A percentile compares a stretch with the other conserved stretches of the same genome.
Conservation (phyloP, 2,329 filamentous ascomycete genomes). For the Nemania sp. region DNA sequence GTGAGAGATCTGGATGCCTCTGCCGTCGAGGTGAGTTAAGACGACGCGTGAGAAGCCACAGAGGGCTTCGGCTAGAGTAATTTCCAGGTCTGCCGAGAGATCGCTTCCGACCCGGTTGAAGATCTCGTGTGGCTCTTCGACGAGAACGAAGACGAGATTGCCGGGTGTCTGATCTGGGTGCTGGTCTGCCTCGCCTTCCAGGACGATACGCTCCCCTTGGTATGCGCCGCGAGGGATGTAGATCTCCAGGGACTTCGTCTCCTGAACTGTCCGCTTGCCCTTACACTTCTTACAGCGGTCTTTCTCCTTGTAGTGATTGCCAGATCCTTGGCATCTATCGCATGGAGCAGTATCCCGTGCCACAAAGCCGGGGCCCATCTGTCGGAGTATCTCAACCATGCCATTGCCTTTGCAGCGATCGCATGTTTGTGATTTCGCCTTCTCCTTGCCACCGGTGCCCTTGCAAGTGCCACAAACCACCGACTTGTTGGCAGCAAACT, state of each 20-base stretch:
- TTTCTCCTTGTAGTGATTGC: slow-evolving; percentile 89
- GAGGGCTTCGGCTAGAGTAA: slow-evolving; percentile 83
- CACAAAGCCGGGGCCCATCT: slow-evolving; percentile 84
- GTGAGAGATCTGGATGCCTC: slow-evolving; percentile 82
- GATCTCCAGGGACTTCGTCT: slow-evolving; percentile 93
- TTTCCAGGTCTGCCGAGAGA: slow-evolving; percentile 77
- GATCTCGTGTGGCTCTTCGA: slow-evolving; percentile 77
- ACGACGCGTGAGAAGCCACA: slow-evolving; percentile 90
- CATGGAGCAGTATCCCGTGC: slow-evolving; percentile 80
- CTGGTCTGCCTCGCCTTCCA: slow-evolving; percentile 95
- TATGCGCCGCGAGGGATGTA: slow-evolving; percentile 89
- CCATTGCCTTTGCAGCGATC: slow-evolving; percentile 83
- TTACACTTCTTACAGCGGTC: slow-evolving; percentile 99
- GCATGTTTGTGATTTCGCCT: slow-evolving; percentile 82
- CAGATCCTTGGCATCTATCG: slow-evolving; percentile 82
- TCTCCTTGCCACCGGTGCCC: slow-evolving; percentile 88
- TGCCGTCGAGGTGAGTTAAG: slow-evolving; percentile 88
- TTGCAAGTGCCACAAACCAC: slow-evolving; percentile 86
- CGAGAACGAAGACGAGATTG: slow-evolving; percentile 87
- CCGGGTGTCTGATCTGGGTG: slow-evolving; percentile 85
- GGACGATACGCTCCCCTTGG: slow-evolving; percentile 86
- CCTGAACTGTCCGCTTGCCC: slow-evolving; percentile 81
- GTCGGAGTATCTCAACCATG: slow-evolving; percentile 74
- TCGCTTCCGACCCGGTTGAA: slow-evolving; percentile 87
- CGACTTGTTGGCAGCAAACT: slow-evolving; percentile 94